Evolutionary conservation across 2,329 filamentous ascomycete species (phyloP).

Genomic region (Cladophialophora immunda): DNA sequence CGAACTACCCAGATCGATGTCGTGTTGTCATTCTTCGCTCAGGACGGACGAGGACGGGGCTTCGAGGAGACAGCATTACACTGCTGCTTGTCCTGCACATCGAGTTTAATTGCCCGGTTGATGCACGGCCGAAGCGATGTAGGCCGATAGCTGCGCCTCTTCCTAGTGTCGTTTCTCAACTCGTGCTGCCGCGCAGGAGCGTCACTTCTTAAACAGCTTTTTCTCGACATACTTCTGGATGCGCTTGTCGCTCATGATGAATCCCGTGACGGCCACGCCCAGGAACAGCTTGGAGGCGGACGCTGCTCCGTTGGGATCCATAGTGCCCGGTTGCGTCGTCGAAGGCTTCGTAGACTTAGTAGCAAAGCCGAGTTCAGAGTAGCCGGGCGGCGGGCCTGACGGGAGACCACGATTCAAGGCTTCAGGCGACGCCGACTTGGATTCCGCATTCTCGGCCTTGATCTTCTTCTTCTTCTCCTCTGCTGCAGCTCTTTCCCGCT

Average conservation of each 20-base stretch:
- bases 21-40: neutral
- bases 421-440: neutral
- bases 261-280: slow-evolving; percentile 34
- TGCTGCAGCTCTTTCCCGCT: slow-evolving; percentile 9
- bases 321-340: neutral
- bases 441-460: neutral
- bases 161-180: too few relatives aligned
- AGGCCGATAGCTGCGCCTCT: neutral
- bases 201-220: slow-evolving; percentile 27
- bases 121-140: neutral
- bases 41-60: neutral
- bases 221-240: slow-evolving; percentile 33
- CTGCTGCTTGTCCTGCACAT: neutral
- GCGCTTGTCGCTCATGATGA: slow-evolving; percentile 35
- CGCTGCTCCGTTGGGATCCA: slow-evolving; percentile 7
- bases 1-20: neutral
- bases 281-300: slow-evolving; percentile 34
- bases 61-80: neutral
- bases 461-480: slow-evolving; percentile 4
- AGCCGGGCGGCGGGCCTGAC: neutral
- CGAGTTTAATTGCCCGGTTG: too few relatives aligned
- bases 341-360: slow-evolving; percentile 1
- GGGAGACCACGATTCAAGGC: neutral
- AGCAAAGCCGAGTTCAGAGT: slow-evolving; percentile 34
- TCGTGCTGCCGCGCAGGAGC: neutral